Evolutionary conservation across 1,284 basidiomycete genomes (phyloP), one percentile per base, ranked within the genome.

Genomic region (Schizophyllum amplum): DNA sequence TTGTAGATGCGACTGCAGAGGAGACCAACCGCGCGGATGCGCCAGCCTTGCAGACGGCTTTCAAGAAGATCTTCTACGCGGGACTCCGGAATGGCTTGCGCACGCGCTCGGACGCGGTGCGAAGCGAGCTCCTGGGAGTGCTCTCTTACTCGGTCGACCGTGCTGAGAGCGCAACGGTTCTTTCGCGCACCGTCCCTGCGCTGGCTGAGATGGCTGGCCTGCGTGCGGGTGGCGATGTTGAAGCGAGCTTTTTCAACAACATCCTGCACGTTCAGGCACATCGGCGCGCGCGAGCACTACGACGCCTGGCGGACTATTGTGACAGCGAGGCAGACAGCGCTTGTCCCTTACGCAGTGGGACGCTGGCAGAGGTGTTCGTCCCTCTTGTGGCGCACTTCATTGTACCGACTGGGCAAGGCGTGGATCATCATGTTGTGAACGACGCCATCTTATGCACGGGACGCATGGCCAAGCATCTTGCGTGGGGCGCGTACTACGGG

Each of bases 221-320:
- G 9, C 79, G 98, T n/a, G 92, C 90, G 4, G 85, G 80, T 17
- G 94, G 92, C 0, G 96, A 99, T 66, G 90, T 92, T 52, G 97
- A 99, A 69, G 94, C 93, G 24, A 95, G 89, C 68, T 96, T 99
- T 74, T 98, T 99, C 80, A 87, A 88, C 76, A 99, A 99, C 71
- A 84, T 99, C 54, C 84, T 91, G 62, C 97, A 99, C 69, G 86
- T 99, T 55, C 97, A 99, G 72, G 75, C 90, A 4, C 96, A 99
- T 70, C 87, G 96, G 58, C 85, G 96, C 21, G 86, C 87, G 1
- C 80, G 97, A 61, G 96, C 97, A 0, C 77, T 99, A 33, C 84
- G 90, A 25, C 82, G 95, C 26, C 80, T 99, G 13, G 86, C 85
- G 0, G 93, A 98, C 52, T 82, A 87, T 56, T 87, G 86, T 56